Conservation (phyloP, 257 asterid species). For the Fraxinus americana region DNA sequence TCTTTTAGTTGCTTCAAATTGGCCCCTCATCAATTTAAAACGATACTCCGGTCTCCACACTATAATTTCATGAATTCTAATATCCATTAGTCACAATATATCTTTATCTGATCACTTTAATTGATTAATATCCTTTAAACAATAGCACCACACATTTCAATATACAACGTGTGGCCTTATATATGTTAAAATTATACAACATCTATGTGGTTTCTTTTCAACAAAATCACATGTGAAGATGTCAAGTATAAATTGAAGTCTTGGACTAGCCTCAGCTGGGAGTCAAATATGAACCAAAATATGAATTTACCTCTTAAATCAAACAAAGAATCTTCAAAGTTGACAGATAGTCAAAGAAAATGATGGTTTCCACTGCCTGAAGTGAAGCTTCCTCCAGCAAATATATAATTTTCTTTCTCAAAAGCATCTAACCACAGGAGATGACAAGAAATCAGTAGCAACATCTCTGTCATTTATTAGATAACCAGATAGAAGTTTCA, state of each 20-base stretch:
- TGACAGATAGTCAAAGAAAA: neutral
- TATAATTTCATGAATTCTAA: no score
- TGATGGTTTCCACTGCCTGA: neutral
- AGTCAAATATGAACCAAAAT: neutral
- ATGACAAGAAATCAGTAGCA: neutral
- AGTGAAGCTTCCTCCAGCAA: neutral
- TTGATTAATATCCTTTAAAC: no score
- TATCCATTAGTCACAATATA: no score
- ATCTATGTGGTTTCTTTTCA: neutral
- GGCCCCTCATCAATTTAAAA: no score
- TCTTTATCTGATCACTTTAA: no score
- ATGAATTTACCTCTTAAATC: neutral
- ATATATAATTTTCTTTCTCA: neutral
- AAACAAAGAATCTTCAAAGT: neutral
- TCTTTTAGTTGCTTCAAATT: no score
- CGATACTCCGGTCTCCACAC: no score
- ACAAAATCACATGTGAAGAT: neutral
- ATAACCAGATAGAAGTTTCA: neutral
- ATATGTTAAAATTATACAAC: no score
- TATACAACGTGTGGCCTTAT: no score
- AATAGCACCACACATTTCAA: no score
- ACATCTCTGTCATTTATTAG: no score
- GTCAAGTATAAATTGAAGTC: neutral
- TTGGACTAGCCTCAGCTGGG: neutral
- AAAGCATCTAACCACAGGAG: neutral